Evolutionary conservation across 768 basidiomycete species (phyloP).

Genomic region (Cystofilobasidium bisporidii): DNA sequence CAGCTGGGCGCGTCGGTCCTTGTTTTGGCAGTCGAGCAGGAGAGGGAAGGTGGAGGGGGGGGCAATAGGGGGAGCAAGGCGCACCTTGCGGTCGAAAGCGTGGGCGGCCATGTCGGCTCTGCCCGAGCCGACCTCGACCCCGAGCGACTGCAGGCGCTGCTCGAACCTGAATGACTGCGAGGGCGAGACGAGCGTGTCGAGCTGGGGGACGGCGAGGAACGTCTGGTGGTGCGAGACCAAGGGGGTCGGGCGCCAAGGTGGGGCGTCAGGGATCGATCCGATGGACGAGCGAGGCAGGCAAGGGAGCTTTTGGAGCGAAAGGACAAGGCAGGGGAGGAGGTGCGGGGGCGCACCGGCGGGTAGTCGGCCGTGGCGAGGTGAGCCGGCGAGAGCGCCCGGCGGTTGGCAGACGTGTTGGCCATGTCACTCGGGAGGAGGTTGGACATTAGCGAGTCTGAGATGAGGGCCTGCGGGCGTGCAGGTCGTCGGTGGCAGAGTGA

Average conservation of each 20-base stretch:
- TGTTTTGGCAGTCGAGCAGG: no score
- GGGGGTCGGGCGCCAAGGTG: no score
- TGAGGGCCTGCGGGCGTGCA: not conserved
- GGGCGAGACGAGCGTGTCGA: slow-evolving; percentile 3
- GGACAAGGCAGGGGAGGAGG: no score
- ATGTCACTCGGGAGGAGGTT: not conserved
- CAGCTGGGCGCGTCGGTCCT: no score
- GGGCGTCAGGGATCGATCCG: no score
- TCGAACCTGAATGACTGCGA: slow-evolving; percentile 14
- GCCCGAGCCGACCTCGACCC: slow-evolving; percentile 7
- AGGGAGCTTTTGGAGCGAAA: not conserved
- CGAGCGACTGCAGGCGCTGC: slow-evolving; percentile 9
- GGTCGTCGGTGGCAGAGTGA: no score
- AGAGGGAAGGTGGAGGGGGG: not conserved
- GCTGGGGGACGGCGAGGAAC: slow-evolving; percentile 18
- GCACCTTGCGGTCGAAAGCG: slow-evolving; percentile 13
- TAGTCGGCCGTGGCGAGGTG: not conserved
- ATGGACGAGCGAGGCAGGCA: not conserved
- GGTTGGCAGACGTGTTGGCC: not conserved
- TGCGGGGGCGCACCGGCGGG: not conserved
- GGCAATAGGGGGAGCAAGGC: no score
- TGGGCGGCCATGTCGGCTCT: slow-evolving; percentile 8
- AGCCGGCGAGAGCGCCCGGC: not conserved
- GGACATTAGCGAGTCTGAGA: not conserved
- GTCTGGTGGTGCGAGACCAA: no score